Percentiles rank a stretch among this genome's conserved stretches.
Evolutionary conservation across 2,329 filamentous ascomycete species (phyloP).

Genomic region (Xylaria sp.): DNA sequence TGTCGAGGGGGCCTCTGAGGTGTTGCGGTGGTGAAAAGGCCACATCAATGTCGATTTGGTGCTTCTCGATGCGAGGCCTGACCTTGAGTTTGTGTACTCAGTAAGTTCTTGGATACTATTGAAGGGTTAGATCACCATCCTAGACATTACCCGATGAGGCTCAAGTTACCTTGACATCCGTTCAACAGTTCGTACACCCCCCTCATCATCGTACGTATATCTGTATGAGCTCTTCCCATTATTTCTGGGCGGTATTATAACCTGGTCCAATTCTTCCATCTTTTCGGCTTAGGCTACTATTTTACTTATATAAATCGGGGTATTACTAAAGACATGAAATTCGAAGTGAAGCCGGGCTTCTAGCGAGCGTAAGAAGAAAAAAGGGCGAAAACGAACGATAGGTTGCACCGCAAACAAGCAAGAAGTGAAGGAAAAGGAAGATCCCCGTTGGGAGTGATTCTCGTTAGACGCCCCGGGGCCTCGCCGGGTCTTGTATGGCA

Average conservation of each 20-base stretch:
- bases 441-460: slow-evolving; percentile 10
- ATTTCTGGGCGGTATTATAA: slow-evolving; percentile 41
- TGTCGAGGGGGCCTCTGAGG: slow-evolving; percentile 46
- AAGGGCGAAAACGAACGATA: slow-evolving; percentile 26
- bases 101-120: slow-evolving; percentile 45
- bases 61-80: slow-evolving; percentile 42
- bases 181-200: slow-evolving; percentile 43
- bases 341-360: slow-evolving; percentile 25
- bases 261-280: slow-evolving; percentile 45
- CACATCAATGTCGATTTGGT: slow-evolving; percentile 47
- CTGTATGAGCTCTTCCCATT: slow-evolving; percentile 43
- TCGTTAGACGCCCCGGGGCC: slow-evolving; percentile 17
- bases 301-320: slow-evolving; percentile 35
- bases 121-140: slow-evolving; percentile 39
- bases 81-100: slow-evolving; percentile 45
- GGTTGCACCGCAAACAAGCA: slow-evolving; percentile 35
- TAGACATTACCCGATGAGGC: slow-evolving; percentile 31
- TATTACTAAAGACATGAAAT: slow-evolving; percentile 40
- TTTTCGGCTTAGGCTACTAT: slow-evolving; percentile 11
- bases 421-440: slow-evolving; percentile 33
- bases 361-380: slow-evolving; percentile 39
- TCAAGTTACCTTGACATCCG: slow-evolving; percentile 46
- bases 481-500: slow-evolving; percentile 33
- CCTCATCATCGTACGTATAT: slow-evolving; percentile 45
- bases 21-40: slow-evolving; percentile 48